Conservation (phyloP, 78 protist genomes). For the Neovahlkampfia damariscottae region DNA sequence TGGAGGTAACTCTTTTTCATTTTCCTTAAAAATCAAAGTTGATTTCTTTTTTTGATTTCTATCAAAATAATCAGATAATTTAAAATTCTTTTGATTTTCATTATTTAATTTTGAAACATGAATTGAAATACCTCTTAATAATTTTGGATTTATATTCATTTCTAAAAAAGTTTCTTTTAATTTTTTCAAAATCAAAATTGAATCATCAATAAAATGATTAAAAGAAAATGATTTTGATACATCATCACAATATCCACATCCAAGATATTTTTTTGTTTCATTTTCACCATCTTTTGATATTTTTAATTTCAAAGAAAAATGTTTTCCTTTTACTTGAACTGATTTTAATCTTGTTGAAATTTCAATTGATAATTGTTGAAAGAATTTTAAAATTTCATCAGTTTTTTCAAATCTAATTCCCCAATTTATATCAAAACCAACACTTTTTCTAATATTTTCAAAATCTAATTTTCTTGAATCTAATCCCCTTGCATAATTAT, state of each 20-base stretch:
- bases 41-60: no score
- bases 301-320: neutral
- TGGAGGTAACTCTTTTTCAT: no score
- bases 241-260: slow-evolving; percentile 6
- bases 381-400: neutral
- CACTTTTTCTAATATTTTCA: neutral
- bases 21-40: no score
- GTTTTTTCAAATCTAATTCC: neutral
- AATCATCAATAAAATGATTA: neutral
- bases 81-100: neutral
- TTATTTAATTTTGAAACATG: neutral
- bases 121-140: neutral
- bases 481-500: neutral
- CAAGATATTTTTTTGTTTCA: slow-evolving; percentile 3
- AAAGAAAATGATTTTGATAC: neutral
- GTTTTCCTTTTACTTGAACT: neutral
- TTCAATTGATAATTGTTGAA: neutral
- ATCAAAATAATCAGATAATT: neutral
- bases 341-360: neutral
- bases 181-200: neutral
- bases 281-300: neutral
- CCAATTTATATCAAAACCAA: slow-evolving; percentile 2
- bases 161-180: neutral
- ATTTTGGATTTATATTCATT: neutral
- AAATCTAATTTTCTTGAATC: neutral